Evolutionary conservation across 768 basidiomycete species (phyloP).

Genomic region (Tulasnella sp.): DNA sequence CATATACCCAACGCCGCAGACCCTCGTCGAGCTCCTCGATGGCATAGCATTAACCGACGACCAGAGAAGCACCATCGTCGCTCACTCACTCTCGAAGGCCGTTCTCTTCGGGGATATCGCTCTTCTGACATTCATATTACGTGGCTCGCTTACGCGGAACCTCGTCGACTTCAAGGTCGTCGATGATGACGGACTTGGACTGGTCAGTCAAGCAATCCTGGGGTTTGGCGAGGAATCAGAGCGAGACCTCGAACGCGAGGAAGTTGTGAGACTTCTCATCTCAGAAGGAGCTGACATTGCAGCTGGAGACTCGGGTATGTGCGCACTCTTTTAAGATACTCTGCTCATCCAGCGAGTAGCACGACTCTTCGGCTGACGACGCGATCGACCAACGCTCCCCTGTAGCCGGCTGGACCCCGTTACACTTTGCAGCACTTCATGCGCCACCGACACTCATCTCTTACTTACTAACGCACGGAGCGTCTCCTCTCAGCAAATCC

Average conservation of each 20-base stretch:
- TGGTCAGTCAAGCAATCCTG: conserved; percentile 66
- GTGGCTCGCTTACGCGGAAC: conserved; percentile 52
- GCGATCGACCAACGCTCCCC: neutral
- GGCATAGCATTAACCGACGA: conserved; percentile 54
- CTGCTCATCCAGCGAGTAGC: neutral
- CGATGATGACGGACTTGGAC: conserved; percentile 79
- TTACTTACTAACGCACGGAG: conserved; percentile 85
- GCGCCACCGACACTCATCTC: conserved; percentile 87
- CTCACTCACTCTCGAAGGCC: conserved; percentile 63
- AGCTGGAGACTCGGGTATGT: conserved; percentile 50
- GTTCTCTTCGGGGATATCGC: conserved; percentile 68
- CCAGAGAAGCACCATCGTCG: conserved; percentile 58
- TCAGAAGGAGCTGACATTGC: conserved; percentile 63
- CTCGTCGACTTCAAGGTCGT: conserved; percentile 54
- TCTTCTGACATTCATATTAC: conserved; percentile 59
- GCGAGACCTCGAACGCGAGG: conserved; percentile 80
- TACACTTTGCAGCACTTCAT: conserved; percentile 83
- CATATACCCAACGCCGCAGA: conserved; percentile 54
- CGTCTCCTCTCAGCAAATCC: conserved; percentile 69
- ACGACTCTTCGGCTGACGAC: neutral
- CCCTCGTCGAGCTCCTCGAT: conserved; percentile 52
- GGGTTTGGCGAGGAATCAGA: conserved; percentile 76
- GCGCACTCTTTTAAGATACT: neutral
- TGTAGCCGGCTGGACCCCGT: conserved; percentile 85
- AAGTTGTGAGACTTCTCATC: conserved; percentile 71